These are phyloP conservation scores for Anthracocystis panici-leucophaei DNA, from an alignment of 1,284 basidiomycete species.

Conservation along the genomic window DNA sequence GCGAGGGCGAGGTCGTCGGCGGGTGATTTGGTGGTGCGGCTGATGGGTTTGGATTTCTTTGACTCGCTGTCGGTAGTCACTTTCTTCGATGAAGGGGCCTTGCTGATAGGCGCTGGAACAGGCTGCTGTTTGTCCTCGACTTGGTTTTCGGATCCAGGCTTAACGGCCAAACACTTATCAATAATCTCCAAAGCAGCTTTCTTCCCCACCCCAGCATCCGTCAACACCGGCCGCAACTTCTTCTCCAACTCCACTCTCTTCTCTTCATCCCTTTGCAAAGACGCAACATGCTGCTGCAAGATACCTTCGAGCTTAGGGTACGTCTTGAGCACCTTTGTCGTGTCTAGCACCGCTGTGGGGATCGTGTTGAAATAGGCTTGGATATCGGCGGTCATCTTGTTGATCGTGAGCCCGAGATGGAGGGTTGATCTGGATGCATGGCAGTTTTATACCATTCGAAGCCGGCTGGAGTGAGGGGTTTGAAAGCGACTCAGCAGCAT, in stretches of 20 bases:
- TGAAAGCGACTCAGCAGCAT: too few species aligned
- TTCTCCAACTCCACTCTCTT: constrained; percentile 27
- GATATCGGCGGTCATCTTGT: constrained; percentile 20
- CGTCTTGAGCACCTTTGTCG: constrained; percentile 47
- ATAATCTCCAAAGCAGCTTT: constrained; percentile 43
- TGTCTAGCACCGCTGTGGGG: constrained; percentile 63
- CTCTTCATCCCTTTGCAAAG: background rate
- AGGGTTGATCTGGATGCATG: background rate
- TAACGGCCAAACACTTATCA: constrained; percentile 28
- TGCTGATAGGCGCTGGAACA: background rate
- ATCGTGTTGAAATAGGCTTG: constrained; percentile 25
- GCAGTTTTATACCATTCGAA: background rate
- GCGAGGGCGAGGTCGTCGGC: constrained; percentile 17
- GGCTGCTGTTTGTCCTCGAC: background rate
- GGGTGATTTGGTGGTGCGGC: constrained; percentile 4
- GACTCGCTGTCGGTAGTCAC: background rate
- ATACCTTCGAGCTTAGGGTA: constrained; percentile 46
- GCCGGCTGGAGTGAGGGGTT: too few species aligned
- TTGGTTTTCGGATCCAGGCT: background rate
- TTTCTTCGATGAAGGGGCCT: background rate
- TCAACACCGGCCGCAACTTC: constrained; percentile 46
- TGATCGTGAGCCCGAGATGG: background rate
- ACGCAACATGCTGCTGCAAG: constrained; percentile 23
- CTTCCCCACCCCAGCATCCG: constrained; percentile 56
- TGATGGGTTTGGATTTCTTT: background rate